Evolutionary conservation across 2,329 filamentous ascomycete genomes (phyloP).

Genomic region (Sporothrix dimorphospora): DNA sequence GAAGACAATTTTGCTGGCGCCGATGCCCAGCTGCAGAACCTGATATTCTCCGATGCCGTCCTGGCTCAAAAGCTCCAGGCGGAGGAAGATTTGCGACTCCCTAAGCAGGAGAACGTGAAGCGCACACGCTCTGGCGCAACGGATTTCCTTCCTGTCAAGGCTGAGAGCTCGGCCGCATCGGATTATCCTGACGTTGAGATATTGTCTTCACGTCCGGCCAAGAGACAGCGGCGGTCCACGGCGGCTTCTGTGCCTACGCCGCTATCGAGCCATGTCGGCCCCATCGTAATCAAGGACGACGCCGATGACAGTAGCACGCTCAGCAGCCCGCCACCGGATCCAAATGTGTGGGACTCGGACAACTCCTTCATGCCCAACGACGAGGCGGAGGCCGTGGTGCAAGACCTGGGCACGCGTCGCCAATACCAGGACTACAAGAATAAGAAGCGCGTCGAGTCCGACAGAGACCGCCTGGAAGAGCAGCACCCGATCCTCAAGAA

Average conservation of each 20-base stretch:
- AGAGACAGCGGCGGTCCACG: background rate
- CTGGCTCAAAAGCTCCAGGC: conserved; percentile 62
- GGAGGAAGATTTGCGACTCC: conserved; percentile 41
- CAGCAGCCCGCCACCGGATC: conserved; percentile 5
- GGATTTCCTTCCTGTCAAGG: background rate
- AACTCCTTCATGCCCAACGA: background rate
- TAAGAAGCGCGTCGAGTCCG: conserved; percentile 42
- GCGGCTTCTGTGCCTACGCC: background rate
- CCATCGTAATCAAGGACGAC: conserved; percentile 15
- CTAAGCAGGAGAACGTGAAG: background rate
- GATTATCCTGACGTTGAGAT: conserved; percentile 10
- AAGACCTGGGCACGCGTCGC: conserved; percentile 38
- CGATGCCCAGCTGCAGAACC: background rate
- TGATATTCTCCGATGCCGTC: conserved; percentile 47
- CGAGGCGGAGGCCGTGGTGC: background rate
- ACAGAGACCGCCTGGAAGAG: conserved; percentile 70
- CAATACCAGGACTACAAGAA: conserved; percentile 40
- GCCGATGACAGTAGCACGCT: conserved; percentile 10
- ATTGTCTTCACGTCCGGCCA: conserved; percentile 21
- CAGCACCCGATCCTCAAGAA: conserved; percentile 77
- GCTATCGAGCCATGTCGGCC: background rate
- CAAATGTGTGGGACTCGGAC: background rate
- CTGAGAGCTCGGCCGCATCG: background rate
- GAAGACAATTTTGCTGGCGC: background rate
- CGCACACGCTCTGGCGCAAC: background rate